A percentile compares a stretch with the other conserved stretches of the same genome.
Evolutionary conservation across 1,284 basidiomycete genomes (phyloP).

Genomic region (Neolentinus lepideus): DNA sequence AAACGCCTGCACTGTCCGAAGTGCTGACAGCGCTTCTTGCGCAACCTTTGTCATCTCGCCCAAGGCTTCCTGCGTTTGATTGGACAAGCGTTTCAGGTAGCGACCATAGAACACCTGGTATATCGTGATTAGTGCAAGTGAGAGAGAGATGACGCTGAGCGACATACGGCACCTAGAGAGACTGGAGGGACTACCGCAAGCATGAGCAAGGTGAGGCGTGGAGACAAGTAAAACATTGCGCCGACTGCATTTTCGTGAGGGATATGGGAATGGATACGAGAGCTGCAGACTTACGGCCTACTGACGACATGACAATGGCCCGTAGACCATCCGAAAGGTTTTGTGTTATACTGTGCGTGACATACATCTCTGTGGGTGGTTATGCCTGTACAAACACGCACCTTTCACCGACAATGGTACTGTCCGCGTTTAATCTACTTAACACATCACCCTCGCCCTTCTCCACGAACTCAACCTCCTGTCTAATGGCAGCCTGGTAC

Average conservation of each 20-base stretch:
- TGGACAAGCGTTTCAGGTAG: constrained; percentile 89
- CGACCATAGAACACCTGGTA: constrained; percentile 87
- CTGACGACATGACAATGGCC: constrained; percentile 82
- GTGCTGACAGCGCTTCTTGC: constrained; percentile 87
- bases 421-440: constrained; percentile 87
- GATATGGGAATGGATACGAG: background rate
- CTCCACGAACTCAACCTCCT: constrained; percentile 93
- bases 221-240: constrained; percentile 95
- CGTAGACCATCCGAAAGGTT: constrained; percentile 90
- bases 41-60: constrained; percentile 94
- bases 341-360: constrained; percentile 65
- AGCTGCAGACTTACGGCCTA: constrained; percentile 59
- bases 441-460: constrained; percentile 92
- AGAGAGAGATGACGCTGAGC: background rate
- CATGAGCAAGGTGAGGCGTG: constrained; percentile 89
- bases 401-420: constrained; percentile 94
- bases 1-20: constrained; percentile 91
- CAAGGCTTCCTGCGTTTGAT: constrained; percentile 89
- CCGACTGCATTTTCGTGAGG: constrained; percentile 50
- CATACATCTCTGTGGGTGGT: background rate
- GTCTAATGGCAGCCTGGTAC: constrained; percentile 75
- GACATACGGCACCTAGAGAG: constrained; percentile 82
- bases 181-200: constrained; percentile 92
- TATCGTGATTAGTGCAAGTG: background rate
- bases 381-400: constrained; percentile 23